Evolutionary conservation across 31 red algal genomes (phyloP).

Genomic region (Porphyra umbilicalis): DNA sequence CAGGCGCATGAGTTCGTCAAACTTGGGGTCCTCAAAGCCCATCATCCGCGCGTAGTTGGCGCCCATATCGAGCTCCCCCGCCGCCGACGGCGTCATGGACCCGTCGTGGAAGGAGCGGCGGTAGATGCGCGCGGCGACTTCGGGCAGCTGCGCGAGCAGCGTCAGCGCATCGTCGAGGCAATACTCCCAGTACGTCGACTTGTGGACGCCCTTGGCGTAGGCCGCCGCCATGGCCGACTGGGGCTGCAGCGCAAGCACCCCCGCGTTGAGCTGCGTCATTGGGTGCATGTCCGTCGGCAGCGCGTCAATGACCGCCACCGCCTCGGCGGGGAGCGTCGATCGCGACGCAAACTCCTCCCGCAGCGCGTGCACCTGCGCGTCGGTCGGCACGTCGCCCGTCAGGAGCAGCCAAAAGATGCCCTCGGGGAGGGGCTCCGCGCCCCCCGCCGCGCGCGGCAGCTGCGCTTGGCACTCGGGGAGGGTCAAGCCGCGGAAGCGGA

Average conservation of each 20-base stretch:
- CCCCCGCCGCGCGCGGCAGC: constrained; percentile 62
- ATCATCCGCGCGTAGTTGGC: constrained; percentile 66
- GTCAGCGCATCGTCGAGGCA: constrained; percentile 78
- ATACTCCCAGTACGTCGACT: constrained; percentile 84
- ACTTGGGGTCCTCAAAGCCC: constrained; percentile 65
- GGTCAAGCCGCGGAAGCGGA: constrained; percentile 85
- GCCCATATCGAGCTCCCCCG: constrained; percentile 56
- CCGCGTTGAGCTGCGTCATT: constrained; percentile 84
- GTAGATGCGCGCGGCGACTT: constrained; percentile 87
- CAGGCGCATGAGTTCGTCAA: constrained; percentile 86
- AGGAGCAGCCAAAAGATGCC: constrained; percentile 78
- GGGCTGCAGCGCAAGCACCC: constrained; percentile 65
- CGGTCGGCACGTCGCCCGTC: constrained; percentile 86
- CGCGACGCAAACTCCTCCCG: constrained; percentile 46
- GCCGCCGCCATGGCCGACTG: constrained; percentile 69
- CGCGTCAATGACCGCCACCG: constrained; percentile 42
- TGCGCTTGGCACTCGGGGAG: constrained; percentile 78
- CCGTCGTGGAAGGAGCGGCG: constrained; percentile 62
- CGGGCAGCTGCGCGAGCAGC: constrained; percentile 72
- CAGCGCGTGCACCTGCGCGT: constrained; percentile 48
- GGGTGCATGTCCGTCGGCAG: constrained; percentile 72
- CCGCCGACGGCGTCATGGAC: constrained; percentile 31
- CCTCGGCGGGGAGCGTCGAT: constrained; percentile 36
- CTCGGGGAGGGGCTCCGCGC: constrained; percentile 77
- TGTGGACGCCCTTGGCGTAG: constrained; percentile 68